Evolutionary conservation across 805 yeast species (phyloP).

Genomic region (Metschnikowia borealis): DNA sequence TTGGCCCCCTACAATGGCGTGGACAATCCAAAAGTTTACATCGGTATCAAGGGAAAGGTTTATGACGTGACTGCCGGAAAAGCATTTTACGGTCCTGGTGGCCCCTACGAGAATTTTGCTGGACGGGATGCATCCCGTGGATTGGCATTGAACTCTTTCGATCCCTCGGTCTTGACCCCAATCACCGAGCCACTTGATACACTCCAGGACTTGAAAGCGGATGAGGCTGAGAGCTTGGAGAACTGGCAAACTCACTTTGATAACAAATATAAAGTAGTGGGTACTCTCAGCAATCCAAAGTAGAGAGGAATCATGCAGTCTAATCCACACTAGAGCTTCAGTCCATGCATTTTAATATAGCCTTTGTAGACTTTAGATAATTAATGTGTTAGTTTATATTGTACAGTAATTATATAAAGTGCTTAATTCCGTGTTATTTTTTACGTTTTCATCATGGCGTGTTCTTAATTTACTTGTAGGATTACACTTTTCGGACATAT

Average conservation of each 20-base stretch:
- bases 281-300: constrained; percentile 47
- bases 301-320: background rate
- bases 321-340: background rate
- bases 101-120: constrained; percentile 91
- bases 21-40: constrained; percentile 73
- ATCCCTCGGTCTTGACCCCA: constrained; percentile 56
- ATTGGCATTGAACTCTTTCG: constrained; percentile 84
- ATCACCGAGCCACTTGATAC: constrained; percentile 76
- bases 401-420: background rate
- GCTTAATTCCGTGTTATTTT: background rate
- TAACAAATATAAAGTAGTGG: constrained; percentile 78
- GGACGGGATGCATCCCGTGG: constrained; percentile 96
- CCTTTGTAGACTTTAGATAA: background rate
- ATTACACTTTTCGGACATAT: background rate
- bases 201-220: constrained; percentile 53
- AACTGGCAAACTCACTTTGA: constrained; percentile 85
- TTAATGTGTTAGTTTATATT: background rate
- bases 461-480: background rate
- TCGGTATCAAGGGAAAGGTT: constrained; percentile 82
- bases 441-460: background rate
- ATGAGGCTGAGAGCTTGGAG: constrained; percentile 64
- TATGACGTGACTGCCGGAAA: constrained; percentile 80
- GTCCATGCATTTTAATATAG: background rate
- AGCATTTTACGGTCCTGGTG: constrained; percentile 91
- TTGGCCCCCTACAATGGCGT: constrained; percentile 76